Evolutionary conservation across 345 rosid genomes (phyloP).

Genomic region (Hypericum perforatum): DNA sequence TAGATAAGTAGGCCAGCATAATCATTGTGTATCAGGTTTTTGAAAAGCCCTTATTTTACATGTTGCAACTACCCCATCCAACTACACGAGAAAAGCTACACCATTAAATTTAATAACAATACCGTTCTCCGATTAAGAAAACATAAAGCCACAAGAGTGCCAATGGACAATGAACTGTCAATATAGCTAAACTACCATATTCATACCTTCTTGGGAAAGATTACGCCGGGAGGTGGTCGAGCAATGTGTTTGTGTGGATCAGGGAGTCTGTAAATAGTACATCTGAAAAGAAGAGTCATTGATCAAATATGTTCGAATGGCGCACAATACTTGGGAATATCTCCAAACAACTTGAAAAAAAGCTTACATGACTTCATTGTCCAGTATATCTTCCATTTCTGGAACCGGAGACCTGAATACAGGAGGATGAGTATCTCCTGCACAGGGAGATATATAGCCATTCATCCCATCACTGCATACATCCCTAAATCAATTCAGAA

Average conservation of each 20-base stretch:
- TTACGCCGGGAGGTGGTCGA: slow-evolving; percentile 50
- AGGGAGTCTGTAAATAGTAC: slow-evolving; percentile 75
- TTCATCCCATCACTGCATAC: slow-evolving; percentile 92
- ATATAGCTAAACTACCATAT: neutral
- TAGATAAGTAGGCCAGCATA: too few species aligned
- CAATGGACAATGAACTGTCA: neutral
- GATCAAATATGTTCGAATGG: neutral
- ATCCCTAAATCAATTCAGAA: slow-evolving; percentile 36
- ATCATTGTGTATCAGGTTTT: too few species aligned
- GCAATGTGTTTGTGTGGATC: slow-evolving; percentile 54
- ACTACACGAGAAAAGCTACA: neutral
- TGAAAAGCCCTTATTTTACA: too few species aligned
- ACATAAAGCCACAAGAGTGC: neutral
- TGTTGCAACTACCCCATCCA: too few species aligned
- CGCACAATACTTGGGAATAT: neutral
- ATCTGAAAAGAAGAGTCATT: slow-evolving; percentile 34
- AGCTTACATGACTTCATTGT: slow-evolving; percentile 82
- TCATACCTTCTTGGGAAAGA: slow-evolving; percentile 64
- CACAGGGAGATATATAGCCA: slow-evolving; percentile 75
- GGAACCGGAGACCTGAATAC: slow-evolving; percentile 65
- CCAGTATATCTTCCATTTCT: slow-evolving; percentile 77
- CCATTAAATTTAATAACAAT: slow-evolving; percentile 3
- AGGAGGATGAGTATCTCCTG: slow-evolving; percentile 67
- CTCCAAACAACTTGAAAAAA: slow-evolving; percentile 3
- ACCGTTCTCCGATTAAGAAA: slow-evolving; percentile 3